Evolutionary conservation across 305 asterid genomes (phyloP), one percentile per base, ranked within the genome.

Genomic region (Rubia balearica): DNA sequence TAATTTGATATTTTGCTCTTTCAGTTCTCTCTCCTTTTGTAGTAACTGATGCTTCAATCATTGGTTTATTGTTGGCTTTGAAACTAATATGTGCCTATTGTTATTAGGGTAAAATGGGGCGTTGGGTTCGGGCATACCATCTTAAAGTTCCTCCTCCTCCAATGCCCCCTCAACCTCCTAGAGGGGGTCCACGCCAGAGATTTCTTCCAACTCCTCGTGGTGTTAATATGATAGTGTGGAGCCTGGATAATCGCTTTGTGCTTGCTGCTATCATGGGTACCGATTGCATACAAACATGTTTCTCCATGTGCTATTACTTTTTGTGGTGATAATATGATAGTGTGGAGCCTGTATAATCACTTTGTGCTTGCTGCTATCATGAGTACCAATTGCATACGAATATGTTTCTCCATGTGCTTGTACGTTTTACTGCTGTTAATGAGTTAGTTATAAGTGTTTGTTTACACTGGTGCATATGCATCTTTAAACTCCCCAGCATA

Each of bases 261-360:
- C 98, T 93, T 76, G 98, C 98, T 85, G 98, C 98, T 75, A 93
- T 93, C 77, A 93, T 93, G 98, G 98, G 98, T 93, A 93, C 73
- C 76, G 6, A 62, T 71, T 70, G 68, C 76, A 78, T 74, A 36
- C 14, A 4, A 17, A 38, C 1, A 38, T 38, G 16, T 40, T 63
- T 63, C 27, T 38, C 68, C 45, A 12, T n/a, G 3, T 63, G 45
- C 66, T 46, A 11, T 4, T 46, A 90, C 96, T 84, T 96, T 97
- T 73, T 97, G 97, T 63, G 98, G 98, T 75, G 98, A 90, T 73
- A 93, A 93, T 79, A 90, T 93, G 98, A 93, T 93, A 61, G 83
- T 90, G 33, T 93, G 97, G 98, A 93, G 98, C 85, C 88, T 90
- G 78, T 97, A 93, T 77, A 90, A 93, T 76, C 96, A 97, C 68